Evolutionary conservation across 805 yeast genomes (phyloP).

Genomic region (Lachancea nothofagi): DNA sequence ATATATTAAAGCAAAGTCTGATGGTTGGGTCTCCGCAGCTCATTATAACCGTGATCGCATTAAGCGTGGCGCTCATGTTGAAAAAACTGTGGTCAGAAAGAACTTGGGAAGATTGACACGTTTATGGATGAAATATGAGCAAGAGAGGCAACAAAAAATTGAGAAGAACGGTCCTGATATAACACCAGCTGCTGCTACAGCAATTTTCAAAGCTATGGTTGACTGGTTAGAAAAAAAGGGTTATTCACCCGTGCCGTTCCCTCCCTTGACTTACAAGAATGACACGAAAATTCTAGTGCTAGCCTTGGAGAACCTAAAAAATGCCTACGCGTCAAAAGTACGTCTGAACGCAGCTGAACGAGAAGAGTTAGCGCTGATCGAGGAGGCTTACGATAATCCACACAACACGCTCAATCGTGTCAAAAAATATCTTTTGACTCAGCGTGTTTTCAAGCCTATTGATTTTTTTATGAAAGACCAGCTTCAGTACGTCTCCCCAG

Average conservation of each 20-base stretch:
- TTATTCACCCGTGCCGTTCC: constrained; percentile 87
- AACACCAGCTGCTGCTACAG: constrained; percentile 81
- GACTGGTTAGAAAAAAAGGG: constrained; percentile 83
- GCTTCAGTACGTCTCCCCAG: constrained; percentile 77
- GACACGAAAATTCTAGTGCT: constrained; percentile 85
- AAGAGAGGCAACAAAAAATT: constrained; percentile 75
- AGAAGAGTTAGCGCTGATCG: constrained; percentile 88
- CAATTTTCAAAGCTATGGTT: constrained; percentile 80
- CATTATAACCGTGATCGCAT: constrained; percentile 89
- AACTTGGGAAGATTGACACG: constrained; percentile 88
- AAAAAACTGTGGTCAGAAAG: constrained; percentile 89
- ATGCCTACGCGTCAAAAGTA: constrained; percentile 66
- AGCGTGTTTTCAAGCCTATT: constrained; percentile 87
- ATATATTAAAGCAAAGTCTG: constrained; percentile 91
- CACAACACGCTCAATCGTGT: constrained; percentile 84
- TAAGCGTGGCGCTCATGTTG: constrained; percentile 83
- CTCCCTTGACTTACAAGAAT: constrained; percentile 85
- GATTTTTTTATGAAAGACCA: constrained; percentile 87
- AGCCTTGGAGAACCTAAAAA: constrained; percentile 85
- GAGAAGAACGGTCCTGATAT: constrained; percentile 84
- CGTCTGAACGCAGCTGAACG: constrained; percentile 81
- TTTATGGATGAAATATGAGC: constrained; percentile 88
- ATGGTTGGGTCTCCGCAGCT: constrained; percentile 92
- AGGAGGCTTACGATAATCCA: constrained; percentile 95
- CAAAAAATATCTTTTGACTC: constrained; percentile 76